These are phyloP conservation scores for Thalassiosira pacifica DNA, from an alignment of 352 stramenopile species.

Conservation along the genomic window DNA sequence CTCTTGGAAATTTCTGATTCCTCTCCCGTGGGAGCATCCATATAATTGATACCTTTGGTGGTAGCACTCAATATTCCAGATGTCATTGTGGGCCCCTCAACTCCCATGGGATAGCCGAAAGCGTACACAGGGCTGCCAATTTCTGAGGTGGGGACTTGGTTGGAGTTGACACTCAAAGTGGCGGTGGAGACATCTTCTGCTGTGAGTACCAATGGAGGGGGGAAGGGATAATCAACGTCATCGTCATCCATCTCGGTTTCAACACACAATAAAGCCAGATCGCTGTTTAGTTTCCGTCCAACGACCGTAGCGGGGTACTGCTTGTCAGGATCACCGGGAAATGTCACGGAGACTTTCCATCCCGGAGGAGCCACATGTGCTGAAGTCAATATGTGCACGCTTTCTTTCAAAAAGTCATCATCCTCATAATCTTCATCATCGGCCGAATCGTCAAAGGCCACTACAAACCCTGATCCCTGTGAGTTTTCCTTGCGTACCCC, in stretches of 20 bases:
- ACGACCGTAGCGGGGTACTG: slow-evolving; percentile 65
- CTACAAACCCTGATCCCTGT: slow-evolving; percentile 69
- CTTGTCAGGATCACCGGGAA: slow-evolving; percentile 39
- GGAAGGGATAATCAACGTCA: slow-evolving; percentile 49
- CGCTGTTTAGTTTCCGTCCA: slow-evolving; percentile 64
- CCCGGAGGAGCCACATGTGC: slow-evolving; percentile 70
- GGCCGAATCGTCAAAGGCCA: slow-evolving; percentile 50
- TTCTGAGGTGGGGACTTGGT: slow-evolving; percentile 26
- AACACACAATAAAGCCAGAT: slow-evolving; percentile 65
- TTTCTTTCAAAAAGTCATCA: slow-evolving; percentile 46
- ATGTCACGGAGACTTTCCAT: slow-evolving; percentile 63
- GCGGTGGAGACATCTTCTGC: slow-evolving; percentile 48
- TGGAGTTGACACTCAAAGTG: slow-evolving; percentile 5
- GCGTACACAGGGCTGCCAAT: slow-evolving; percentile 67
- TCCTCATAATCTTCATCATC: slow-evolving; percentile 7
- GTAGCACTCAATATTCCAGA: slow-evolving; percentile 67
- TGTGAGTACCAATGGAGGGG: slow-evolving; percentile 47
- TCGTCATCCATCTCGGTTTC: slow-evolving; percentile 48
- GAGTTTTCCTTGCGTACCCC: slow-evolving; percentile 70
- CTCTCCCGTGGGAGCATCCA: slow-evolving; percentile 43
- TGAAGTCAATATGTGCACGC: slow-evolving; percentile 60
- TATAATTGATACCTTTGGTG: slow-evolving; percentile 62
- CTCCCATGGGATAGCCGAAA: slow-evolving; percentile 68
- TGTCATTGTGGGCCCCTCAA: slow-evolving; percentile 71
- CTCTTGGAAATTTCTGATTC: slow-evolving; percentile 46